Conservation (phyloP, 495 filamentous ascomycete genomes). For the Astrothelium macrocarpum region DNA sequence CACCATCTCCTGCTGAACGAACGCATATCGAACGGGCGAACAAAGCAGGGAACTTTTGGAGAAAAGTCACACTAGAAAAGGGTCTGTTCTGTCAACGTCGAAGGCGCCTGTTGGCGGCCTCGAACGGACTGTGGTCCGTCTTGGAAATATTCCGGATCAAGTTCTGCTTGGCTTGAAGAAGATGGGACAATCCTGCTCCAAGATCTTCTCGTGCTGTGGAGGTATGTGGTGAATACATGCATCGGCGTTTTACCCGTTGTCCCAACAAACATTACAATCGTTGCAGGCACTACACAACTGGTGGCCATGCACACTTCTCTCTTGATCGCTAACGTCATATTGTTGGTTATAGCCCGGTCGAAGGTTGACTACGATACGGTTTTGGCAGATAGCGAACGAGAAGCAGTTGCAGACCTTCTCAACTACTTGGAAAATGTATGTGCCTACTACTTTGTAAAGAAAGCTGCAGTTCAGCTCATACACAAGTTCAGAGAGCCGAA, state of each 20-base stretch:
- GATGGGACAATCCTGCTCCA: neutral
- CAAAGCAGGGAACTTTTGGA: neutral
- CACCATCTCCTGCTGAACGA: neutral
- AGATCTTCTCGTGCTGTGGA: neutral
- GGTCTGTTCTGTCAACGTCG: neutral
- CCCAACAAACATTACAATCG: neutral
- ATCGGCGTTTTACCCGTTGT: neutral
- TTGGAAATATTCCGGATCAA: neutral
- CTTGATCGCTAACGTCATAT: neutral
- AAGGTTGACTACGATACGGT: conserved; percentile 95
- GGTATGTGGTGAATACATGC: neutral
- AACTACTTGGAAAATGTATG: conserved; percentile 92
- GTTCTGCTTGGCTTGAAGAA: neutral
- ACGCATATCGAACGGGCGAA: neutral
- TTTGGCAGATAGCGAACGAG: conserved; percentile 89
- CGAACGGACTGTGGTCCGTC: neutral
- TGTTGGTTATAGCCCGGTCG: conserved; percentile 55
- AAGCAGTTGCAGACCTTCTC: conserved; percentile 91
- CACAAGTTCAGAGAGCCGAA: conserved; percentile 61
- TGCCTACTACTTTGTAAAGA: conserved; percentile 8
- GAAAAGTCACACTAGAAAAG: neutral
- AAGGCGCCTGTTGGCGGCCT: conserved; percentile 3
- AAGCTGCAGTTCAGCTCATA: neutral
- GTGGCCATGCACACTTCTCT: neutral
- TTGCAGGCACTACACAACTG: neutral